Evolutionary conservation across 208 protist species (phyloP).

Genomic region (Crithidia sp.): DNA sequence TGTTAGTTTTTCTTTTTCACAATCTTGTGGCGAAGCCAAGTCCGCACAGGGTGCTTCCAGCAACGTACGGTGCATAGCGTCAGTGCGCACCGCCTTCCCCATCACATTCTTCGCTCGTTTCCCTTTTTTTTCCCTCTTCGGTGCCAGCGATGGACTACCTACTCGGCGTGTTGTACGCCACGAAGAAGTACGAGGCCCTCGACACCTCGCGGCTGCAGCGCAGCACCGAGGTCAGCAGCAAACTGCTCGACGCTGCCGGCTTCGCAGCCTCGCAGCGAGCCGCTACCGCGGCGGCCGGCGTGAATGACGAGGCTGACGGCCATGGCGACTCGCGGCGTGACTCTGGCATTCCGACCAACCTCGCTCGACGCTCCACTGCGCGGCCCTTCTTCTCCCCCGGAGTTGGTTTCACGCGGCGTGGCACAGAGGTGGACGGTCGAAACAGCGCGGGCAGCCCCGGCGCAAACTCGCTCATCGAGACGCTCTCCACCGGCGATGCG

Average conservation of each 20-base stretch:
- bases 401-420: background rate
- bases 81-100: too few relatives aligned
- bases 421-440: background rate
- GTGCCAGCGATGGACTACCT: slow-evolving; percentile 45
- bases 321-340: background rate
- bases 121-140: slow-evolving; percentile 12
- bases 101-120: background rate
- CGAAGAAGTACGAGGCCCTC: slow-evolving; percentile 44
- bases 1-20: background rate
- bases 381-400: slow-evolving; percentile 1
- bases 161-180: slow-evolving; percentile 44
- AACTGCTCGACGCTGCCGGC: background rate
- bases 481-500: background rate
- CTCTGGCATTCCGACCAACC: background rate
- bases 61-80: too few relatives aligned
- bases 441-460: background rate
- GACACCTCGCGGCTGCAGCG: slow-evolving; percentile 18
- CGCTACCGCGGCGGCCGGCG: too few relatives aligned
- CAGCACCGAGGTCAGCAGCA: slow-evolving; percentile 9
- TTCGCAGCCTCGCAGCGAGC: background rate
- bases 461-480: background rate
- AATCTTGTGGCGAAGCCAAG: background rate
- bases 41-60: too few relatives aligned
- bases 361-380: slow-evolving; percentile 9
- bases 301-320: slow-evolving; percentile 9